Evolutionary conservation across 2,329 filamentous ascomycete species (phyloP).

Genomic region (Ascochyta clinopodiicola): DNA sequence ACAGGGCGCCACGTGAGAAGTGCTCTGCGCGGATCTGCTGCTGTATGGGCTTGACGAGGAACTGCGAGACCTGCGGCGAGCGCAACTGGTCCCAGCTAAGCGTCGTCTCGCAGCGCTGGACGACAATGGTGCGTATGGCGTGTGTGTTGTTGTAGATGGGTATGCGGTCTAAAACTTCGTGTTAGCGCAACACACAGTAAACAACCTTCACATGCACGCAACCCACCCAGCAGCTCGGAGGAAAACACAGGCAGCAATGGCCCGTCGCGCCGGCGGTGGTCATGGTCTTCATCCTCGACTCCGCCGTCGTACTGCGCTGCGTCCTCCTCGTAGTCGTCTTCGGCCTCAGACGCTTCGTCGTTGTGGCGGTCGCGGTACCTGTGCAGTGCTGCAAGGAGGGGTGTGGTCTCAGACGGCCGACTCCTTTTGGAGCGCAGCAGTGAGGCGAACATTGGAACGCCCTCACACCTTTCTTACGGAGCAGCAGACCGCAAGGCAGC

Average conservation of each 20-base stretch:
- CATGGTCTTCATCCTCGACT: conserved; percentile 39
- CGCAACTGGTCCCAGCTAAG: conserved; percentile 93
- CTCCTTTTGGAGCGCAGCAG: conserved; percentile 41
- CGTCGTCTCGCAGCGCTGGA: conserved; percentile 86
- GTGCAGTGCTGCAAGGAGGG: conserved; percentile 42
- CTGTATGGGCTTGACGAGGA: conserved; percentile 93
- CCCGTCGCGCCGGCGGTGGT: conserved; percentile 37
- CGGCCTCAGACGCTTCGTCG: conserved; percentile 29
- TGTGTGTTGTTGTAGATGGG: conserved; percentile 92
- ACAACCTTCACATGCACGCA: conserved; percentile 13
- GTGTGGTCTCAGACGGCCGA: conserved; percentile 42
- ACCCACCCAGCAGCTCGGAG: conserved; percentile 46
- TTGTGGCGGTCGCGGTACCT: conserved; percentile 37
- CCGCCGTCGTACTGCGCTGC: conserved; percentile 37
- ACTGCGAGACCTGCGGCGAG: conserved; percentile 95
- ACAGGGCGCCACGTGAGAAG: conserved; percentile 85
- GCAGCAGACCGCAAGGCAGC: conserved; percentile 12
- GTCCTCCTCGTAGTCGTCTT: conserved; percentile 29
- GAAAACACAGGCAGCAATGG: conserved; percentile 52
- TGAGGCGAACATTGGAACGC: conserved; percentile 48
- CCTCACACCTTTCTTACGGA: conserved; percentile 20
- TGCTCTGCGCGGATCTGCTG: conserved; percentile 83
- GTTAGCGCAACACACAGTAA: conserved; percentile 31
- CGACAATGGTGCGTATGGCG: conserved; percentile 82
- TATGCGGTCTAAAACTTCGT: conserved; percentile 69